These are phyloP conservation scores for Globisporangium takayamanum DNA, from an alignment of 352 stramenopile species.

Conservation along the genomic window DNA sequence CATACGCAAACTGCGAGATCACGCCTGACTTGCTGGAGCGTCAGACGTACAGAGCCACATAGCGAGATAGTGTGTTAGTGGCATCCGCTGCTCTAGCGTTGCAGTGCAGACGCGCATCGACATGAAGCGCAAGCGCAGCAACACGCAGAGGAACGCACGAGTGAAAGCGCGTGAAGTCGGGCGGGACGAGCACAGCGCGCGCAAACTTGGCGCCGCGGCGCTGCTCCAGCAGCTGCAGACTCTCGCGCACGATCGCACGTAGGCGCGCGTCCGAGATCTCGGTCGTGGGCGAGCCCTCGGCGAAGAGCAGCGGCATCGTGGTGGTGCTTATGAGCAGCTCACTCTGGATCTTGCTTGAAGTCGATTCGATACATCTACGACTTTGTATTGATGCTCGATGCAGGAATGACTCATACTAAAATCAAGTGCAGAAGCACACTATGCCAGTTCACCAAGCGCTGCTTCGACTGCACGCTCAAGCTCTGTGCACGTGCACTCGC, in stretches of 20 bases:
- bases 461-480: constrained; percentile 2
- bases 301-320: constrained; percentile 64
- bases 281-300: constrained; percentile 60
- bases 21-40: constrained; percentile 79
- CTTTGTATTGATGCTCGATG: no score
- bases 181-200: constrained; percentile 90
- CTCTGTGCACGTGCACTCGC: constrained; percentile 1
- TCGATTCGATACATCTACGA: no score
- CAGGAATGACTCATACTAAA: no score
- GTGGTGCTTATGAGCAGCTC: neutral
- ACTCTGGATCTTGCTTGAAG: neutral
- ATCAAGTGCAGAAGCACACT: neutral
- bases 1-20: constrained; percentile 91
- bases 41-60: neutral
- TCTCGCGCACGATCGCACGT: constrained; percentile 50
- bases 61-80: neutral
- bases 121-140: neutral
- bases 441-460: neutral
- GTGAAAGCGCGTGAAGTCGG: constrained; percentile 95
- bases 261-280: constrained; percentile 58
- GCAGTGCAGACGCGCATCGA: neutral
- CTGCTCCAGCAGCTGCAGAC: constrained; percentile 60
- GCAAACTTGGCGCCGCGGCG: constrained; percentile 38
- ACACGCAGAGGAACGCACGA: constrained; percentile 47
- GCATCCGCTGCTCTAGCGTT: neutral